Evolutionary conservation across 108 stramenopile genomes (phyloP), one percentile per base, ranked within the genome.

Genomic region (Phaeodactylum tricornutum): DNA sequence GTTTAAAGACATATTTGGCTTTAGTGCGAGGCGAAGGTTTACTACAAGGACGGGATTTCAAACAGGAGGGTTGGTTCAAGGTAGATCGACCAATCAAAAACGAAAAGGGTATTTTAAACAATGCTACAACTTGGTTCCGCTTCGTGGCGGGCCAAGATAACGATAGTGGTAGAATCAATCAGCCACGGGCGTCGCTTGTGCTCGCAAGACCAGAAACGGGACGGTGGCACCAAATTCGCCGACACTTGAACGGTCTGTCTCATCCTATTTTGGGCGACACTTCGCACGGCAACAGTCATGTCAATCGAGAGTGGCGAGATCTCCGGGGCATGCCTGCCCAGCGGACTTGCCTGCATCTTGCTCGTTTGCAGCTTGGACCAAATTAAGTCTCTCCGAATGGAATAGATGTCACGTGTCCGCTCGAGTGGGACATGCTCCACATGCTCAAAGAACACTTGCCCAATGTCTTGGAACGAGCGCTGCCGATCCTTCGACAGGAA

Each of bases 161-260:
- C 21, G 12, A 42, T 42, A 9, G 74, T 64, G 30, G 49, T 26
- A n/a, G 17, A 12, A 26, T 55, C 5, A 71, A 72, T 38, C 58
- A 53, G 4, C 69, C 81, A 7, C 50, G 88, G 25, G 74, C 79
- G 17, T 68, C 68, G 21, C 40, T 90, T 1, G 88, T 90, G 1
- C 43, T 86, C 50, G 84, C 84, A n/a, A 56, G 81, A 36, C 84
- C 84, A 1, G 38, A 43, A 29, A 76, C 75, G 20, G 89, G 89
- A 29, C 71, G 84, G 15, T 92, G 85, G 85, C 89, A 92, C 55
- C 89, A 92, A 51, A 79, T 92, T 26, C 77, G 89, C n/a, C 52
- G 74, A 5, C 84, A 92, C 57, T 47, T 92, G 37, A 85, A 78
- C 56, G 85, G 85, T 2, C 31, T 92, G 3, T 73, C 68, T 7